phyloP scores from a whole-genome alignment of 352 stramenopile species.

The Globisporangium iwayamae region DNA sequence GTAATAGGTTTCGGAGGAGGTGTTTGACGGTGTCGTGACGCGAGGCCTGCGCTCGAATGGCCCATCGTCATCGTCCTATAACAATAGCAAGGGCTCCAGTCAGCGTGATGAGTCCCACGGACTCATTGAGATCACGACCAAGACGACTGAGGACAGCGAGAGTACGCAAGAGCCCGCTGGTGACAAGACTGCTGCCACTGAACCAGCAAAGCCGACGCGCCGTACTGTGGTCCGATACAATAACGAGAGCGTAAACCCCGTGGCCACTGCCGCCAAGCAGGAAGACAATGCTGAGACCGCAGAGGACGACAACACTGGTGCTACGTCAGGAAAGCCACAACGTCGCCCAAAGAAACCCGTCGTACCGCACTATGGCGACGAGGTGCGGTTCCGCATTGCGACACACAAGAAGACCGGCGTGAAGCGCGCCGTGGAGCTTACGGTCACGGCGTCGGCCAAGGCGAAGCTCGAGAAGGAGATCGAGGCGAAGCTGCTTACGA shows the following conservation, averaged over 20 bases:
- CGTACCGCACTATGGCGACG: slow-evolving; percentile 58
- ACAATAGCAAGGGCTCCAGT: slow-evolving; percentile 22
- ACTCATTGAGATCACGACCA: slow-evolving; percentile 16
- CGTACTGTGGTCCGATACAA: slow-evolving; percentile 55
- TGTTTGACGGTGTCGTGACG: slow-evolving; percentile 58
- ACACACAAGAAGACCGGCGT: slow-evolving; percentile 62
- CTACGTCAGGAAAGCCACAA: slow-evolving; percentile 11
- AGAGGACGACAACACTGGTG: neutral
- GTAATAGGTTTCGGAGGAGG: slow-evolving; percentile 40
- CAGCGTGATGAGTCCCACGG: slow-evolving; percentile 16
- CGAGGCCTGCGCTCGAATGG: slow-evolving; percentile 47
- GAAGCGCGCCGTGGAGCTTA: slow-evolving; percentile 67
- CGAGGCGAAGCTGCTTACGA: slow-evolving; percentile 49
- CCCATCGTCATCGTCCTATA: slow-evolving; percentile 20
- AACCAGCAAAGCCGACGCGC: neutral
- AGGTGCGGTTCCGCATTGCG: slow-evolving; percentile 71
- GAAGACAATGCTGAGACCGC: neutral
- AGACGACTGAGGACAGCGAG: slow-evolving; percentile 5
- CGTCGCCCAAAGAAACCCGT: slow-evolving; percentile 11
- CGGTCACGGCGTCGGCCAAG: slow-evolving; percentile 46
- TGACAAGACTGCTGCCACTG: neutral
- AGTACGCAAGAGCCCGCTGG: slow-evolving; percentile 6
- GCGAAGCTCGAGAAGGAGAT: slow-evolving; percentile 71
- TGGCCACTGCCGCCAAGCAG: slow-evolving; percentile 5
- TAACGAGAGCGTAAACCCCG: slow-evolving; percentile 35